These are phyloP conservation scores for Fragaria iinumae DNA, from an alignment of 306 rosid genomes.

Conservation along the genomic window DNA sequence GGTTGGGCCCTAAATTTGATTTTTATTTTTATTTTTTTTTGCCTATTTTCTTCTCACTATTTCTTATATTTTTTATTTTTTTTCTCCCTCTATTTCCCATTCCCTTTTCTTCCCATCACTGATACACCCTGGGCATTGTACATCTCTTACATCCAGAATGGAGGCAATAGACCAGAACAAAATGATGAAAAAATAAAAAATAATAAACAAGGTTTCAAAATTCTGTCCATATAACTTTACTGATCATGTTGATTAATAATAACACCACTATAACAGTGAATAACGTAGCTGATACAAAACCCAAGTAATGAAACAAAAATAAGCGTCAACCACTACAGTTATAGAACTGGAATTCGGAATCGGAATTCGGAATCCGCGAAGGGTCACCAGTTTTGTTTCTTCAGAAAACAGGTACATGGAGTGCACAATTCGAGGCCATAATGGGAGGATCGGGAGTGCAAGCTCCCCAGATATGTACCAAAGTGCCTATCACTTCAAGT, in stretches of 20 bases:
- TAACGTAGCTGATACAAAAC: not conserved
- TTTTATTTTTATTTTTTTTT: not conserved
- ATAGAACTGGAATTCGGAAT: not conserved
- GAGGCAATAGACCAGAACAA: no score
- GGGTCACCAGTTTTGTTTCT: not conserved
- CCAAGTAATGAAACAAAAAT: not conserved
- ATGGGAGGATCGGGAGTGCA: not conserved
- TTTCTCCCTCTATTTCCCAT: no score
- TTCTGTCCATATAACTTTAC: not conserved
- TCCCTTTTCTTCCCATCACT: no score
- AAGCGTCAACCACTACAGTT: not conserved
- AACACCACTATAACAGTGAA: not conserved
- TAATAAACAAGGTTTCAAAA: no score
- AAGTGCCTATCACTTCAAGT: not conserved
- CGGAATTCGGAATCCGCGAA: not conserved
- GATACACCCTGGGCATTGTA: no score
- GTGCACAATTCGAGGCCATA: not conserved
- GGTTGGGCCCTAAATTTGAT: conserved; percentile 55
- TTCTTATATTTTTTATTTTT: no score
- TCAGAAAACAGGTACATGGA: not conserved
- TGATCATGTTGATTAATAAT: not conserved
- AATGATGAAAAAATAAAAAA: no score
- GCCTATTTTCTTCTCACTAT: not conserved
- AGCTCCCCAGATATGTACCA: not conserved
- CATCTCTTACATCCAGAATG: no score